A percentile compares a stretch with the other conserved stretches of the same genome.
Evolutionary conservation across 495 filamentous ascomycete genomes (phyloP).

Genomic region (Hypomontagnella monticulosa): DNA sequence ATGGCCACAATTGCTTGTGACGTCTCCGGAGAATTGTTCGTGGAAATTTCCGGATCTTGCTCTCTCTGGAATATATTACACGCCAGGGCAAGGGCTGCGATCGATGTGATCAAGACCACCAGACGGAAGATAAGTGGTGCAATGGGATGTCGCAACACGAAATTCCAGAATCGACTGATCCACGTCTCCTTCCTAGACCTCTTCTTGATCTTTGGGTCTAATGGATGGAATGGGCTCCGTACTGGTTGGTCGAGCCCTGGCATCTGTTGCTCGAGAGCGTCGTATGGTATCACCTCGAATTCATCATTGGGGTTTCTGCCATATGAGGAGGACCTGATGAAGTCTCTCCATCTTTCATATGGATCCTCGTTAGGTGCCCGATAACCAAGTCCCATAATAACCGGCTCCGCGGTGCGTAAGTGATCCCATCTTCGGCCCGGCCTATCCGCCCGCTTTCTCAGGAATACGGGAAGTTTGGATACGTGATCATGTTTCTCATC

Average conservation of each 20-base stretch:
- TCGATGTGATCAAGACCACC: slow-evolving; percentile 82
- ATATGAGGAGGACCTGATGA: slow-evolving; percentile 61
- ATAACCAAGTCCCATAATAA: slow-evolving; percentile 61
- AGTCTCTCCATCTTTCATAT: slow-evolving; percentile 59
- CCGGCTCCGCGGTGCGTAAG: slow-evolving; percentile 62
- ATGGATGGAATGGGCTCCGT: slow-evolving; percentile 63
- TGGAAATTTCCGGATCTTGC: slow-evolving; percentile 44
- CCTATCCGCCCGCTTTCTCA: slow-evolving; percentile 46
- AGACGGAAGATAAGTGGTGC: slow-evolving; percentile 86
- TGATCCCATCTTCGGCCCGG: slow-evolving; percentile 66
- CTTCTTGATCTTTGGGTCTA: slow-evolving; percentile 47
- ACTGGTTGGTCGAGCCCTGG: slow-evolving; percentile 57
- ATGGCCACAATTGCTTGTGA: slow-evolving; percentile 90
- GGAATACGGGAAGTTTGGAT: slow-evolving; percentile 45
- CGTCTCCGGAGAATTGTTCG: slow-evolving; percentile 59
- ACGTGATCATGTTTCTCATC: slow-evolving; percentile 45
- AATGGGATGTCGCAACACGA: slow-evolving; percentile 80
- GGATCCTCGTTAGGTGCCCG: slow-evolving; percentile 44
- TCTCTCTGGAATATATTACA: slow-evolving; percentile 75
- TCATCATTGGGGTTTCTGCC: slow-evolving; percentile 57
- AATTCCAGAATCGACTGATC: slow-evolving; percentile 55
- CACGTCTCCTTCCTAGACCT: slow-evolving; percentile 56
- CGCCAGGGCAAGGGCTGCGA: slow-evolving; percentile 82
- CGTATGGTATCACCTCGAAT: slow-evolving; percentile 53
- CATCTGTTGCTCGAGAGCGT: slow-evolving; percentile 57